These are phyloP conservation scores for Cryphonectria parasitica DNA, from an alignment of 2,329 filamentous ascomycete genomes.

Conservation along the genomic window DNA sequence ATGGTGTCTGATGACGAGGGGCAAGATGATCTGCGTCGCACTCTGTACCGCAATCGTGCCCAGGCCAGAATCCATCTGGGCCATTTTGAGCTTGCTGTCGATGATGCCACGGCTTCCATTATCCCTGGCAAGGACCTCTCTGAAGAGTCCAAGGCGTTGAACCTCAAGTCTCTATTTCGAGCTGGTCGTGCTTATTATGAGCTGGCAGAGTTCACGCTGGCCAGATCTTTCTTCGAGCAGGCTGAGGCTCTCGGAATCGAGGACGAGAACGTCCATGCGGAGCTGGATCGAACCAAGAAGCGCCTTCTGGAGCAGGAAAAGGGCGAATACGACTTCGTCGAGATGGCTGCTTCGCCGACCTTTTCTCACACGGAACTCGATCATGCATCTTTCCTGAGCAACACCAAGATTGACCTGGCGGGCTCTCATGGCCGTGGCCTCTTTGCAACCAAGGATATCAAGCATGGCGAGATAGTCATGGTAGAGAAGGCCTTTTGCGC, in stretches of 20 bases:
- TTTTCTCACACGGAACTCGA: slow-evolving; percentile 36
- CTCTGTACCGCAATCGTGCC: slow-evolving; percentile 8
- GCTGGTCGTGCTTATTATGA: slow-evolving; percentile 11
- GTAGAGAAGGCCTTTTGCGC: slow-evolving; percentile 44
- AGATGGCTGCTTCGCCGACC: slow-evolving; percentile 33
- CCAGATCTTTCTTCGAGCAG: background rate
- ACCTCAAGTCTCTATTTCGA: background rate
- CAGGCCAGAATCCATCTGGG: slow-evolving; percentile 7
- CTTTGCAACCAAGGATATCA: slow-evolving; percentile 44
- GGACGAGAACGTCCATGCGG: background rate
- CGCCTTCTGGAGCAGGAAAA: slow-evolving; percentile 34
- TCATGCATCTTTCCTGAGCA: slow-evolving; percentile 40
- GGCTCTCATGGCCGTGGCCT: slow-evolving; percentile 45
- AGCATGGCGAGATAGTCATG: slow-evolving; percentile 46
- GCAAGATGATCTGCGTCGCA: slow-evolving; percentile 6
- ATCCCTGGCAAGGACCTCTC: background rate
- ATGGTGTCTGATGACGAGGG: background rate
- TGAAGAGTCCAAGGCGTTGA: background rate
- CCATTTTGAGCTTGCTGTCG: slow-evolving; percentile 2
- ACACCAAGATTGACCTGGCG: slow-evolving; percentile 40
- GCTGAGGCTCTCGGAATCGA: background rate
- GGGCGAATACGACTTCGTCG: slow-evolving; percentile 38
- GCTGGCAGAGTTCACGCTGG: background rate
- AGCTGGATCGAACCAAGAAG: background rate
- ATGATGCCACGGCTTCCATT: slow-evolving; percentile 9